Evolutionary conservation across 805 yeast species (phyloP), one percentile per base, ranked within the genome.

Genomic region (Sugiyamaella americana): DNA sequence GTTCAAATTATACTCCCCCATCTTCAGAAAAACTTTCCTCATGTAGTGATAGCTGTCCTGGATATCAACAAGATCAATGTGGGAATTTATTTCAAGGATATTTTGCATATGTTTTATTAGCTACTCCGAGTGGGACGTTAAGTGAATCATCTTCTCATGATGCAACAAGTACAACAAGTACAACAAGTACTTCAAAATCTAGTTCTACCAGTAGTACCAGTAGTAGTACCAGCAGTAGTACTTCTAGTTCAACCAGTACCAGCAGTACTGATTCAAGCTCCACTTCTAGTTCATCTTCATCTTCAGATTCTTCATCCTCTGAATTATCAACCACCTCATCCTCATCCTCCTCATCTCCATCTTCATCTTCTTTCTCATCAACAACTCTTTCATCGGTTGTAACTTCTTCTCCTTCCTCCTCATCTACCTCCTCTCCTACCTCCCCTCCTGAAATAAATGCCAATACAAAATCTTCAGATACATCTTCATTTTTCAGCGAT

Each of bases 401-500:
- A 1, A 54, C 64, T 2, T 23, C 61, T 8, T 37, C 55, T 11
- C 17, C 57, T n/a, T 55, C 61, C 13, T 29, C 64, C 17, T 21
- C 51, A 4, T 18, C 41, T 6, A 29, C 36, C 5, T 37, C 53
- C 5, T 45, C 52, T 22, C 23, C 30, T n/a, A 13, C 32, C 20
- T 26, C 51, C 16, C 11, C 44, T 8, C 40, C 41, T 22, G 39
- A 50, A 5, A 37, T 48, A 6, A 38, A 21, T 17, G 29, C 11
- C 6, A 24, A 17, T 21, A 11, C 10, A 35, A 21, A 35, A 17
- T 21, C 29, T 4, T 11, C 21, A 41, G 51, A 26, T 35, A 57
- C 57, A 6, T 58, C 57, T 17, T 68, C 80, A 2, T 87, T 82
- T 59, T 87, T 84, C 72, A 71, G 73, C 48, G 68, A 78, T 40